Conservation (phyloP, 495 filamentous ascomycete genomes). For the Cercophora scortea region DNA sequence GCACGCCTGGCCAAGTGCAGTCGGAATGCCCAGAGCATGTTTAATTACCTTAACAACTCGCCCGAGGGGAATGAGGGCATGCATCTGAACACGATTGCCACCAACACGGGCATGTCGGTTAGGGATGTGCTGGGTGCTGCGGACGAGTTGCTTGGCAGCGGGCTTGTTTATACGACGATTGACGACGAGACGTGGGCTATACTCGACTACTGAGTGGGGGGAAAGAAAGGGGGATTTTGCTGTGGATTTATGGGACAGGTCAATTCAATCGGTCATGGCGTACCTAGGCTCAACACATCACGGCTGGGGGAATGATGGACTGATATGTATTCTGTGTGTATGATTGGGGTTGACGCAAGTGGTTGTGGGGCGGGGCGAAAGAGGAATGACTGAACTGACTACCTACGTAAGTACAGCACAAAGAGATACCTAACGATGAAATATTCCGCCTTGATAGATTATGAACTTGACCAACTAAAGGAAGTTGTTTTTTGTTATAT, state of each 20-base stretch:
- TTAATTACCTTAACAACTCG: constrained; percentile 50
- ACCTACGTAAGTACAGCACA: too few species aligned
- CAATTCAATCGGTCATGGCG: neutral
- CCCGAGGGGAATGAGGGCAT: constrained; percentile 71
- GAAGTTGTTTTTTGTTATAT: too few species aligned
- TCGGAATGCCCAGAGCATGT: constrained; percentile 56
- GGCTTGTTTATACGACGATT: constrained; percentile 80
- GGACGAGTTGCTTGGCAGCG: constrained; percentile 65
- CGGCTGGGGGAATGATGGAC: neutral
- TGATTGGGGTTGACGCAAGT: too few species aligned
- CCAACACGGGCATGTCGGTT: constrained; percentile 50
- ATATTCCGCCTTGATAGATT: too few species aligned
- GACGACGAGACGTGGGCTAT: constrained; percentile 80
- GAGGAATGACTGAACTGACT: too few species aligned
- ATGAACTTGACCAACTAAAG: too few species aligned
- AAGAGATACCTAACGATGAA: too few species aligned
- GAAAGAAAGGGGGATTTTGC: neutral
- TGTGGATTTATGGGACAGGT: neutral
- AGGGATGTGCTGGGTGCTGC: constrained; percentile 65
- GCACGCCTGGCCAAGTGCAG: constrained; percentile 43
- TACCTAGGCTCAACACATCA: neutral
- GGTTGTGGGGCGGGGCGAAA: too few species aligned
- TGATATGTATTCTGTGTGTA: too few species aligned
- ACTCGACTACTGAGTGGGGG: constrained; percentile 45
- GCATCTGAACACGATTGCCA: constrained; percentile 67